Evolutionary conservation across 352 stramenopile genomes (phyloP), one percentile per base, ranked within the genome.

Genomic region (Globisporangium acanthophoron): DNA sequence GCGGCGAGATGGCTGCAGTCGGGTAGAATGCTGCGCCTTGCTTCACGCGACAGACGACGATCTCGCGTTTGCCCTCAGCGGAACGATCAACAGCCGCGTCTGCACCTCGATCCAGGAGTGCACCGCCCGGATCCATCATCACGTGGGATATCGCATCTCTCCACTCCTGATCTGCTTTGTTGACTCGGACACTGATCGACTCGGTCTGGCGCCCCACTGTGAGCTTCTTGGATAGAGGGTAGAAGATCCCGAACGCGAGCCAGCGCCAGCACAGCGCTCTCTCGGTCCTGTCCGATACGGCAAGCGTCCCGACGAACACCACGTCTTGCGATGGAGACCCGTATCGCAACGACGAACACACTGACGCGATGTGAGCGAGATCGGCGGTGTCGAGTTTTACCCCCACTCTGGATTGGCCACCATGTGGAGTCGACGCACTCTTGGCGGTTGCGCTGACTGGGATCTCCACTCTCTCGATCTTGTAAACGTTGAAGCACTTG

Each of bases 201-300:
- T 11, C 6, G 31, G 49, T 39, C 48, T 50, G 50, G 48, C 33
- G 24, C 5, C n/a, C 13, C 1, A 18, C 35, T 9, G 29, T 31
- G 20, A 62, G 31, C 29, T 21, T 50, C 41, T 47, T 35, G 7
- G 56, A 62, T 8, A 37, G 37, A 16, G 47, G 56, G 31, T 45
- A 62, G 48, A 62, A 62, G 20, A 62, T 13, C 3, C 48, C 48
- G 39, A 62, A 57, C 33, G 48, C 57, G 20, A 62, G 35, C 49
- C 57, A 62, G 39, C 49, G 39, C 57, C 57, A 62, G 57, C 56
- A 56, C 37, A 50, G 9, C 18, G 33, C 24, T 33, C 40, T 35
- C 21, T 56, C 31, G 3, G 11, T 9, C 21, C 0, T 18, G 9
- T 59, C 41, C 9, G 43, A 2, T 24, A 24, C 35, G 18, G 24